A percentile compares a stretch with the other conserved stretches of the same genome.
Conservation (phyloP, 352 stramenopile species). For the Pythium phragmiticola region DNA sequence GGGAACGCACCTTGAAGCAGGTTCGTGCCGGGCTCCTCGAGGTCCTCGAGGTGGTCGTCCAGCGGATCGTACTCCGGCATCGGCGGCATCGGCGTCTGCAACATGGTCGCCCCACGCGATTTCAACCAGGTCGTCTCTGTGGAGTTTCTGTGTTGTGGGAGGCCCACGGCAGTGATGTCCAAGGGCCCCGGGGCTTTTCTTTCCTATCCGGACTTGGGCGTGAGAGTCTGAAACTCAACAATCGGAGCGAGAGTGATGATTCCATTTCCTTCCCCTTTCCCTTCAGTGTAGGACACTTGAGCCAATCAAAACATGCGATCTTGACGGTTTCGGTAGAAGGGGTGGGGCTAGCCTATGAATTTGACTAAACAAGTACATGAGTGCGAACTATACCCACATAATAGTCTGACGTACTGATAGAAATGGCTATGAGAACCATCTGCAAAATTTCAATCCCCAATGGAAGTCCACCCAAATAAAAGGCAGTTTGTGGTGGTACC, state of each 20-base stretch:
- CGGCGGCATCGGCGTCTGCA: constrained; percentile 47
- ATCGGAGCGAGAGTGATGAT: no score
- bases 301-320: constrained; percentile 22
- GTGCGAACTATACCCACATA: neutral
- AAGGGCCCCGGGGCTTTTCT: neutral
- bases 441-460: constrained; percentile 11
- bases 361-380: constrained; percentile 4
- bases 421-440: constrained; percentile 3
- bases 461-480: neutral
- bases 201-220: constrained; percentile 6
- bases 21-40: constrained; percentile 64
- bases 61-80: constrained; percentile 71
- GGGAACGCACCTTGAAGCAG: constrained; percentile 56
- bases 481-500: neutral
- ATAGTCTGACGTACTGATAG: constrained; percentile 7
- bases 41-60: constrained; percentile 66
- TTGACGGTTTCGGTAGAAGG: constrained; percentile 1
- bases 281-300: constrained; percentile 27
- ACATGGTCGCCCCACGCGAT: constrained; percentile 29
- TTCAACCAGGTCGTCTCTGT: neutral
- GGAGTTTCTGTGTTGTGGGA: no score
- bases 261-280: constrained; percentile 6
- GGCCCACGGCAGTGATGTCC: no score
- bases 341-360: constrained; percentile 5
- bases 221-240: constrained; percentile 4